Base-by-base conservation (phyloP, 2,329 filamentous ascomycete genomes). In the Boeremia lycopersici region DNA sequence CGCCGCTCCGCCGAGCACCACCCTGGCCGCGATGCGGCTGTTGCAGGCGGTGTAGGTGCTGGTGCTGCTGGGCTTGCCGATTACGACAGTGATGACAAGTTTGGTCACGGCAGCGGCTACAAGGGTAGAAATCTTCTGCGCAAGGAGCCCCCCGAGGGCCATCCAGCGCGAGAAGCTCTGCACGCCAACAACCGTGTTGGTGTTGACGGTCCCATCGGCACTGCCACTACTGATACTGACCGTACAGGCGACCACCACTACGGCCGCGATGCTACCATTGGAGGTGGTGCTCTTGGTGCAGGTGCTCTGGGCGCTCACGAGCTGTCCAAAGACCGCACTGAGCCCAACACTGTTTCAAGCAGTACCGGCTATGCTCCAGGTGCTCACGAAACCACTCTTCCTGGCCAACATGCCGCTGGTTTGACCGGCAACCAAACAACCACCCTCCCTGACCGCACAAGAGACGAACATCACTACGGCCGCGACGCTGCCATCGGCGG, bases 81-180 rank as follows among this genome's bases (percentile, higher is more conserved):
- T 19, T 30, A 48, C 13, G 44, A 61, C 17, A 25, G 45, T 13
- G 51, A 48, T 9, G 31, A 49, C 10, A 51, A 48, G 11, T 53
- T 54, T 13, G 42, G 53, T 5, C 50, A 55, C 11, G 53, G 49
- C n/a, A 57, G 51, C 26, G 56, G 64, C 13, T 62, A 67, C 29
- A 65, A 73, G 28, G 67, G 68, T 13, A 69, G 69, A 33, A 70
- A 76, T 49, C 72, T 67, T 17, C 62, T 79, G 35, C 76, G 77
- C 63, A 78, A 79, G 58, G 74, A 77, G 23, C 76, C 76, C 9
- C 76, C 76, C 6, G 61, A 63, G 29, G 71, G 70, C 2, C 69
- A 76, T 53, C 70, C 70, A 2, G 71, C 68, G 7, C 53, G 65
- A 6, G 68, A 74, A 15, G 59, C 64, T 7, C 45, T 41, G 6